phyloP scores from a whole-genome alignment of 2,329 filamentous ascomycete genomes.

The Cladophialophora immunda region DNA sequence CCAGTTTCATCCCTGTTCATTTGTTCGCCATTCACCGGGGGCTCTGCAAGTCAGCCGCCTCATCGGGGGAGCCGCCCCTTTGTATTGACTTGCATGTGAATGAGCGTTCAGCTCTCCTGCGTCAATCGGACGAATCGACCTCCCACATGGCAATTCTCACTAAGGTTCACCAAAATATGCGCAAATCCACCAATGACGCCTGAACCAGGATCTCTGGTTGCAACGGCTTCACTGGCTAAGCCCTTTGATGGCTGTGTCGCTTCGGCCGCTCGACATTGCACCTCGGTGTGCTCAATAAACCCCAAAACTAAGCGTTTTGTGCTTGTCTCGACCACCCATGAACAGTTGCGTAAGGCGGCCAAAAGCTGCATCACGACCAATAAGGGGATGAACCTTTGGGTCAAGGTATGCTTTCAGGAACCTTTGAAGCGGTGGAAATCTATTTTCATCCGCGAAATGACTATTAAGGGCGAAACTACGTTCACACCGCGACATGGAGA shows the following conservation, averaged over 20 bases:
- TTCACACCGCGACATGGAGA: not conserved
- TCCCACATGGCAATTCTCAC: not conserved
- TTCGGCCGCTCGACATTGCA: not conserved
- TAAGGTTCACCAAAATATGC: not conserved
- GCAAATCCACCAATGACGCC: not conserved
- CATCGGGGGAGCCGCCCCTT: not conserved
- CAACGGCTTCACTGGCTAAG: not conserved
- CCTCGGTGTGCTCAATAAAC: not conserved
- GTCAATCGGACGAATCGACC: not conserved
- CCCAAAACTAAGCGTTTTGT: not conserved
- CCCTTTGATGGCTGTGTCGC: not conserved
- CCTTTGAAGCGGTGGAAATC: conserved; percentile 2
- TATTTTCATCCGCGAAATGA: not conserved
- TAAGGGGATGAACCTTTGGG: not conserved
- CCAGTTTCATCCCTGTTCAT: not conserved
- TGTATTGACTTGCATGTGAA: not conserved
- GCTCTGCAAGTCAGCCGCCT: conserved; percentile 1
- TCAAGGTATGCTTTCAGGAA: not conserved
- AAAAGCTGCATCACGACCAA: not conserved
- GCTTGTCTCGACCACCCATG: not conserved
- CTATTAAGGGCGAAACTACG: not conserved
- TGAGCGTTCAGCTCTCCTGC: not conserved
- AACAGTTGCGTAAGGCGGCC: not conserved
- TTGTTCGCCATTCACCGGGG: not conserved
- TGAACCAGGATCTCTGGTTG: not conserved